Evolutionary conservation across 1,284 basidiomycete species (phyloP).

Genomic region (Irpex rosettiformis): DNA sequence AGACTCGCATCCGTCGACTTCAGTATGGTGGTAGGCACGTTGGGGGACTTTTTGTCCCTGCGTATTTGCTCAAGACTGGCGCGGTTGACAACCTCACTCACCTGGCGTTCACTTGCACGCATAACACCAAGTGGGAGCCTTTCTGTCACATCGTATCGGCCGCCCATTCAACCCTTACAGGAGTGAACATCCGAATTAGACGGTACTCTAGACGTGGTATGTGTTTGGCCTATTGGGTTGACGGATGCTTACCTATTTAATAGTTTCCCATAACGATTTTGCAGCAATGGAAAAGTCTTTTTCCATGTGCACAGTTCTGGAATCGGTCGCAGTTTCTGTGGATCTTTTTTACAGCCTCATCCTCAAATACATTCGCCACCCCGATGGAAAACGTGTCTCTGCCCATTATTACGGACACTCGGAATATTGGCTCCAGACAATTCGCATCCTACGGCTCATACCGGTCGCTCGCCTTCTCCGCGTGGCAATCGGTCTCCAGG

Average conservation of each 20-base stretch:
- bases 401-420: neutral
- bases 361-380: neutral
- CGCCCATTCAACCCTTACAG: neutral
- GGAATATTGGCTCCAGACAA: neutral
- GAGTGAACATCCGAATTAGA: neutral
- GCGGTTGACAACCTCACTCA: neutral
- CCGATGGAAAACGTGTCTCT: neutral
- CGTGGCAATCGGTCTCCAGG: neutral
- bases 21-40: neutral
- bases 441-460: neutral
- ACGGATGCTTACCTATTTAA: neutral
- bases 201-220: neutral
- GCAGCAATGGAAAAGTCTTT: neutral
- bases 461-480: neutral
- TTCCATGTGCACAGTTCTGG: neutral
- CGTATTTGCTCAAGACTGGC: neutral
- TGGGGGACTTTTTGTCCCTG: neutral
- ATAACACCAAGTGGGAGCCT: neutral
- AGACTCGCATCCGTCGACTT: neutral
- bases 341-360: neutral
- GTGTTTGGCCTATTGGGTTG: neutral
- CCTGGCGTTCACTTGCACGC: neutral
- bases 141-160: neutral
- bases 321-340: neutral
- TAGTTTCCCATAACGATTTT: neutral